Base-by-base conservation (phyloP, 225 moss, liverwort and hornwort genomes). In the Pleurozium schreberi region DNA sequence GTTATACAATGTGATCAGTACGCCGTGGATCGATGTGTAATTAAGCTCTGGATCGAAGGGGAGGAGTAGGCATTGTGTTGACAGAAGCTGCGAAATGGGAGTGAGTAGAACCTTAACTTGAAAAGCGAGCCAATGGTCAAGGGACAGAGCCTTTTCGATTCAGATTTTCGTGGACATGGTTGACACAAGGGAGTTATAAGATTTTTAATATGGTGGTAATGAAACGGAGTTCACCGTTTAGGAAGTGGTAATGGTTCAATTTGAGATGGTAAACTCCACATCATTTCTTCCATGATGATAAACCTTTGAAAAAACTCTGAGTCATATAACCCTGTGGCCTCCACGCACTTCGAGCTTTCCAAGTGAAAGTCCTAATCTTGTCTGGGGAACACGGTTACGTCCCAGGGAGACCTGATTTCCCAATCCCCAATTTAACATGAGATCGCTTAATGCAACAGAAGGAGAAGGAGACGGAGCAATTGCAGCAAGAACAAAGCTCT, bases 401-500 rank as follows among this genome's bases (percentile, higher is more conserved):
- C 17, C 57, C 79, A 27, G 17, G 27, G 9, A 67, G 40, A 21
- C 49, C 27, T 67, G 67, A 83, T 49, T 42, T 68, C 15, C 15
- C 14, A 14, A 21, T 13, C 42, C 71, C 55, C 42, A 25, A 40
- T 61, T 57, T 84, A 12, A 84, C 47, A 33, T 58, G 58, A 12
- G 30, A 89, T 78, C 7, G 6, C 14, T 14, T 60, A 50, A 30
- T 69, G 26, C 21, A 30, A 16, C 84, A 90, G 92, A 73, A 81
- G 90, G 87, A 89, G 87, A 87, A 80, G 82, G 85, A 85, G 67
- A 53, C 57, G 57, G 87, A 87, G 40, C 73, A 68, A 75, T 53
- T 59, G 12, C 87, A 91, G 75, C 95, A 92, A 71, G 95, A 95
- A 76, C 95, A 95, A 59, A 96, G 93, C 84, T 94, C 96, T 13